phyloP scores from a whole-genome alignment of 306 rosid genomes.

The apple (Malus domestica) region ASM211411v1 NC_041791.1:8518501-8519000 shows the following conservation, averaged over 20 bases:
- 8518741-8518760: background rate
- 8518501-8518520: background rate
- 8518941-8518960: no score
- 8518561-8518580: background rate
- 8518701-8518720: background rate
- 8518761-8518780: background rate
- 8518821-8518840: background rate
- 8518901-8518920: no score
- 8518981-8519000: no score
- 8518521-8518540: conserved; percentile 9
- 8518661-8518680: background rate
- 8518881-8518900: background rate
- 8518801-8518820: background rate
- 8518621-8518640: background rate
- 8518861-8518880: background rate
- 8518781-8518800: background rate
- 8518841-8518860: background rate
- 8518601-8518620: conserved; percentile 28
- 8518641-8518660: background rate
- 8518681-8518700: conserved; percentile 6
- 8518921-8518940: no score
- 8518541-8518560: conserved; percentile 5
- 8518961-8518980: no score
- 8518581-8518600: background rate
- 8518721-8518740: background rate